Evolutionary conservation across 352 stramenopile genomes (phyloP).

Genomic region (Phytophthora pseudosyringae): DNA sequence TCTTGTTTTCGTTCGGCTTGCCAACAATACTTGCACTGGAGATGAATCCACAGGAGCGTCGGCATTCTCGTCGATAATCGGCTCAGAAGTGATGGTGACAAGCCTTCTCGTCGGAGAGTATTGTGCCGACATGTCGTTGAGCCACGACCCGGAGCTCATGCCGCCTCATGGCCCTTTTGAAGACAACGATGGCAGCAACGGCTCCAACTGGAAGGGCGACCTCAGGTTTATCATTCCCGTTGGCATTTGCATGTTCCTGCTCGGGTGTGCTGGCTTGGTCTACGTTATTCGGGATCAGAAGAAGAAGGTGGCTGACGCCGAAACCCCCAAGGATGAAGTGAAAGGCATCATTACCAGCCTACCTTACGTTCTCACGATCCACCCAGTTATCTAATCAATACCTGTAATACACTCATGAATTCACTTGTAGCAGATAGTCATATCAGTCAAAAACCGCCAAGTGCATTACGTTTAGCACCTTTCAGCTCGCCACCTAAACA

Average conservation of each 20-base stretch:
- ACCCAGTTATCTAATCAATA: slow-evolving; percentile 2
- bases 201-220: slow-evolving; percentile 18
- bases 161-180: background rate
- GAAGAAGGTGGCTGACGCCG: slow-evolving; percentile 31
- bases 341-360: slow-evolving; percentile 25
- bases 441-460: slow-evolving; percentile 4
- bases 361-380: slow-evolving; percentile 14
- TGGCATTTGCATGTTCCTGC: slow-evolving; percentile 45
- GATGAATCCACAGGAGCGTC: slow-evolving; percentile 8
- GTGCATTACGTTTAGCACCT: slow-evolving; percentile 8
- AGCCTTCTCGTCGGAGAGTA: slow-evolving; percentile 12
- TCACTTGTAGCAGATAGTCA: background rate
- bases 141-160: background rate
- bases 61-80: background rate
- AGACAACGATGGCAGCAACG: background rate
- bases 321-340: slow-evolving; percentile 51
- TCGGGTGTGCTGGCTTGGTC: slow-evolving; percentile 38
- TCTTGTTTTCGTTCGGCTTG: slow-evolving; percentile 34
- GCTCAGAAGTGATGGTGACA: slow-evolving; percentile 12
- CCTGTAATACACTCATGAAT: slow-evolving; percentile 5
- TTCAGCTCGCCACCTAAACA: background rate
- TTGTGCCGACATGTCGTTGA: slow-evolving; percentile 13
- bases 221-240: slow-evolving; percentile 41
- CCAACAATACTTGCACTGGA: slow-evolving; percentile 20
- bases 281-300: slow-evolving; percentile 45